Evolutionary conservation across 2,329 filamentous ascomycete genomes (phyloP), one percentile per base, ranked within the genome.

Genomic region (Diaporthe aspalathi): DNA sequence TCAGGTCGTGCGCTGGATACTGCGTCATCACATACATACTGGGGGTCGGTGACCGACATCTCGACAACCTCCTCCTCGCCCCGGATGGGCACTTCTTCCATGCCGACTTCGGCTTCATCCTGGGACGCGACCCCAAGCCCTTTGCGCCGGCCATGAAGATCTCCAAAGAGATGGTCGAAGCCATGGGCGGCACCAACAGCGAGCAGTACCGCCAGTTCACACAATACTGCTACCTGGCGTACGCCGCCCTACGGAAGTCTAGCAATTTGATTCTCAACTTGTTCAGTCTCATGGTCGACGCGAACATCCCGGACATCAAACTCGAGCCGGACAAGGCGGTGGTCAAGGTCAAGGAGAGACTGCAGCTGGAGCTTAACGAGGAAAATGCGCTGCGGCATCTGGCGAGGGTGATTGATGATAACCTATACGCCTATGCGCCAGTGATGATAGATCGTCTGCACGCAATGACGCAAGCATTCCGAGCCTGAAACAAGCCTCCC

Each of bases 21-120:
- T 98, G 96, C 80, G 96, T 99, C 17, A 98, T 99, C 76, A 99
- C 97, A 0, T 99, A 99, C 80, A 93, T 99, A 20, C 89, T 99
- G 16, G 97, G 96, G 40, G 96, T 99, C 3, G 96, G 96, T 24
- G 96, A 99, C 80, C 91, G 96, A 1, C 96, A 99, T 82, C 88
- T 98, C 2, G 96, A 99, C 80, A 99, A 99, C 77, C 89, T 99
- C 1, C 90, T 99, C 32, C 89, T 99, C 6, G 90, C 94, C 0
- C 95, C 96, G 0, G 92, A 95, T 75, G 96, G 91, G 0, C 94
- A 97, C 81, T 99, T 99, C 85, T 98, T 99, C 87, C 96, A 99
- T 80, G 95, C 95, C 38, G 96, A 99, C 81, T 99, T 99, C 77
- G 96, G 97, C 52, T 99, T 97, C 82, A 99, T 99, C 73, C 91